Evolutionary conservation across 2,329 filamentous ascomycete genomes (phyloP).

Genomic region (Botrytis galanthina): DNA sequence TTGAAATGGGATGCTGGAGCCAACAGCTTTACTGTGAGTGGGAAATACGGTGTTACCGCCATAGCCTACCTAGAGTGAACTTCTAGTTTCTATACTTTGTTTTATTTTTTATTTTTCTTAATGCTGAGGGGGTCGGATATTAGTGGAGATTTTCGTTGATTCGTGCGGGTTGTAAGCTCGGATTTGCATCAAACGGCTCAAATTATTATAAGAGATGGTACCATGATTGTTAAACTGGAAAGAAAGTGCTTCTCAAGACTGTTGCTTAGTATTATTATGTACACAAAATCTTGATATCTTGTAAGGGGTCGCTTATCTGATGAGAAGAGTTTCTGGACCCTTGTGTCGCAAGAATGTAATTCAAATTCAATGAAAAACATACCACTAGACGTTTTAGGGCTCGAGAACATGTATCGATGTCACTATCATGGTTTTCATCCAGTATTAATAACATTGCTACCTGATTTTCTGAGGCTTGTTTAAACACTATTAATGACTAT

Average conservation of each 20-base stretch:
- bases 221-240: no score
- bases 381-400: neutral
- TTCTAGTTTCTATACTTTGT: neutral
- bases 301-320: no score
- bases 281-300: neutral
- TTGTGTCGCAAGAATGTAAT: fast-evolving
- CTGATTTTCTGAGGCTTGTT: no score
- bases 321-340: neutral
- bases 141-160: neutral
- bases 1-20: neutral
- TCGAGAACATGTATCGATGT: no score
- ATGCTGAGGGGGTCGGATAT: neutral
- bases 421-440: no score
- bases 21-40: neutral
- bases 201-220: no score
- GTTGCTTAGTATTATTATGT: neutral
- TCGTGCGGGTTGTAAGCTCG: neutral
- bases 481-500: no score
- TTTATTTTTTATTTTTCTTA: neutral
- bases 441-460: no score
- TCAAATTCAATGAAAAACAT: neutral
- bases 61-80: neutral
- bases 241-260: no score
- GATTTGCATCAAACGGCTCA: neutral
- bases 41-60: neutral